Conservation (phyloP, 495 filamentous ascomycete genomes). For the Penicillium odoratum region DNA sequence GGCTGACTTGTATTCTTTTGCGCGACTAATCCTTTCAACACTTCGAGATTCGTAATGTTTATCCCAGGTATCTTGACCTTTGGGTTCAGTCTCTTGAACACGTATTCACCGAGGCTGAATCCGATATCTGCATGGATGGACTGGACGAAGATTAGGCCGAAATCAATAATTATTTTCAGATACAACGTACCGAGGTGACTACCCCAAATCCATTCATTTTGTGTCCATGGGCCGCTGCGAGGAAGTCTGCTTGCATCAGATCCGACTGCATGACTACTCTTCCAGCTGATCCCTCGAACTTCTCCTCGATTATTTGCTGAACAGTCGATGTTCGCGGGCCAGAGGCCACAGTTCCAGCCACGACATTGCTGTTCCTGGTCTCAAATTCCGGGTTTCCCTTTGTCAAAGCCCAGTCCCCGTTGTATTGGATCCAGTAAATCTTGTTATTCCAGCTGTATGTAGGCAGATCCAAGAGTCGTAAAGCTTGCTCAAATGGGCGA, state of each 20-base stretch:
- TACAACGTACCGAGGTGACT: constrained; percentile 34
- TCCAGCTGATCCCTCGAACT: constrained; percentile 13
- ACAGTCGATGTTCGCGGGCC: constrained; percentile 11
- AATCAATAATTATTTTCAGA: too few species aligned
- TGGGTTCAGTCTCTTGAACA: constrained; percentile 19
- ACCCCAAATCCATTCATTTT: constrained; percentile 42
- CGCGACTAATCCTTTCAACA: constrained; percentile 35
- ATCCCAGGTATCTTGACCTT: constrained; percentile 13
- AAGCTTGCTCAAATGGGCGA: constrained; percentile 52
- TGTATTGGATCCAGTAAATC: constrained; percentile 48
- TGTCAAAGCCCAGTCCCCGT: constrained; percentile 32
- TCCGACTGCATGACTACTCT: constrained; percentile 31
- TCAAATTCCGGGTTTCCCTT: constrained; percentile 24
- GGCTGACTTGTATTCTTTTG: constrained; percentile 11
- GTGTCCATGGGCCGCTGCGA: constrained; percentile 31
- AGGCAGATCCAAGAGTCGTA: constrained; percentile 61
- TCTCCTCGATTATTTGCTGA: constrained; percentile 30
- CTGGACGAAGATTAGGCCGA: neutral
- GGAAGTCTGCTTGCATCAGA: constrained; percentile 35
- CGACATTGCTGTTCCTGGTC: neutral
- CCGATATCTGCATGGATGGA: constrained; percentile 29
- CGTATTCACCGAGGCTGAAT: constrained; percentile 28
- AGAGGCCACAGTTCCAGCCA: too few species aligned
- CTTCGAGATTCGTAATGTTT: constrained; percentile 32
- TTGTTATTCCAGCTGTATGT: constrained; percentile 53